phyloP scores from a whole-genome alignment of 2,329 filamentous ascomycete species.

The Fusarium subglutinans region DNA sequence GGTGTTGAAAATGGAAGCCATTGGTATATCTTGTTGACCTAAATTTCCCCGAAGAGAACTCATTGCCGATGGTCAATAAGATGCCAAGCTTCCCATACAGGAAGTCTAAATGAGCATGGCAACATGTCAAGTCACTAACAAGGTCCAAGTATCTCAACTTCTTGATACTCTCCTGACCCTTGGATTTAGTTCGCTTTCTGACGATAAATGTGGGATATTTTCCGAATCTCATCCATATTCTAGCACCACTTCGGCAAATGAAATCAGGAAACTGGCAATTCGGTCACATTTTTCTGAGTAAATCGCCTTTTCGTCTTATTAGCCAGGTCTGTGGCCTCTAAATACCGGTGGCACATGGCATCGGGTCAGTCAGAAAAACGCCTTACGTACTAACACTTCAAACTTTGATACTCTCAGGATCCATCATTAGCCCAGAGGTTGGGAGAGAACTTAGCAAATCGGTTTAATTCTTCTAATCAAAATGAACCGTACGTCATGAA shows the following conservation, averaged over 20 bases:
- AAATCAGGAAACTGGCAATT: not conserved
- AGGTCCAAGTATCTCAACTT: not conserved
- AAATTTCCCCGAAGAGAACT: not conserved
- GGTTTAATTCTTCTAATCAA: not conserved
- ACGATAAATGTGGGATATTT: not conserved
- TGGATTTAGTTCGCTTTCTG: not conserved
- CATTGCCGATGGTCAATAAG: not conserved
- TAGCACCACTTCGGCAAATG: not conserved
- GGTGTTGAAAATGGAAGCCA: not conserved
- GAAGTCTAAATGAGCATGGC: not conserved
- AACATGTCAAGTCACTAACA: not conserved
- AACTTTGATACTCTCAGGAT: not conserved
- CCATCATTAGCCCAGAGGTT: not conserved
- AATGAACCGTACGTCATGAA: not conserved
- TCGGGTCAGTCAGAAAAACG: not conserved
- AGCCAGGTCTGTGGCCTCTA: not conserved
- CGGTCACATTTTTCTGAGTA: not conserved
- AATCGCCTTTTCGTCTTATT: too few species aligned
- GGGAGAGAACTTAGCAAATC: not conserved
- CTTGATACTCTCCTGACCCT: not conserved
- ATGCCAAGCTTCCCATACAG: not conserved
- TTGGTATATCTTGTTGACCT: not conserved
- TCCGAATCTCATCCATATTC: not conserved
- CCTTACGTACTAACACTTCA: not conserved
- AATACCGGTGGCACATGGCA: not conserved